Evolutionary conservation across 2,329 filamentous ascomycete genomes (phyloP).

Genomic region (Zymoseptoria brevis): DNA sequence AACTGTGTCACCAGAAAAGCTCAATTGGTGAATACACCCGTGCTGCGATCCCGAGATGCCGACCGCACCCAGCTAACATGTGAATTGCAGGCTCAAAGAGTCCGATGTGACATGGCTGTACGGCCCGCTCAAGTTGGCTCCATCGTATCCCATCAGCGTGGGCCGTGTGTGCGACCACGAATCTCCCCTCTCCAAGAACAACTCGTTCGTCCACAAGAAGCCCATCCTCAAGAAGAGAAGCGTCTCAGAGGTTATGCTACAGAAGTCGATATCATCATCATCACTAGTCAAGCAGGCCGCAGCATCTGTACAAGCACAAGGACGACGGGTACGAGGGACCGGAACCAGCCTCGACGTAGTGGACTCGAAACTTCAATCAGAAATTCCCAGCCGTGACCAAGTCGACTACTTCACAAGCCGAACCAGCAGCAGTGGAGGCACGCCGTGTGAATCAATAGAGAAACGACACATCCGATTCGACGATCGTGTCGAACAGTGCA

Average conservation of each 20-base stretch:
- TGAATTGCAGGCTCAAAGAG: constrained; percentile 70
- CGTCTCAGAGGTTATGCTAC: constrained; percentile 91
- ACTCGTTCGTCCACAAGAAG: constrained; percentile 71
- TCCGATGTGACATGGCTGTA: constrained; percentile 98
- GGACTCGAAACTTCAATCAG: constrained; percentile 54
- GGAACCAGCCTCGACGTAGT: constrained; percentile 57
- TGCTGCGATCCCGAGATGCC: background rate
- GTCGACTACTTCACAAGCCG: constrained; percentile 54
- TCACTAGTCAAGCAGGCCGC: constrained; percentile 85
- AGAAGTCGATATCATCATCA: constrained; percentile 77
- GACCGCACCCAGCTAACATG: constrained; percentile 25
- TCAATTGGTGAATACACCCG: constrained; percentile 71
- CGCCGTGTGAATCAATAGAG: constrained; percentile 50
- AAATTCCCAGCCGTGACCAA: constrained; percentile 53
- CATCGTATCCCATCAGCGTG: constrained; percentile 45
- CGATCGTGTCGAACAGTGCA: constrained; percentile 90
- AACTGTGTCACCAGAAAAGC: constrained; percentile 80
- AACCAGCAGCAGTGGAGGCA: constrained; percentile 61
- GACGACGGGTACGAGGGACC: constrained; percentile 38
- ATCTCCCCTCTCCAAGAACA: constrained; percentile 51
- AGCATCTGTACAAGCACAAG: constrained; percentile 77
- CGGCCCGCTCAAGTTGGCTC: constrained; percentile 74
- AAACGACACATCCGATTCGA: constrained; percentile 93
- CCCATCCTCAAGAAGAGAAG: constrained; percentile 94
- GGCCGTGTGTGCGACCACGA: constrained; percentile 41